These are phyloP conservation scores for Selaginella tamariscina DNA, from an alignment of 75 land plant species.

Conservation along the genomic window DNA sequence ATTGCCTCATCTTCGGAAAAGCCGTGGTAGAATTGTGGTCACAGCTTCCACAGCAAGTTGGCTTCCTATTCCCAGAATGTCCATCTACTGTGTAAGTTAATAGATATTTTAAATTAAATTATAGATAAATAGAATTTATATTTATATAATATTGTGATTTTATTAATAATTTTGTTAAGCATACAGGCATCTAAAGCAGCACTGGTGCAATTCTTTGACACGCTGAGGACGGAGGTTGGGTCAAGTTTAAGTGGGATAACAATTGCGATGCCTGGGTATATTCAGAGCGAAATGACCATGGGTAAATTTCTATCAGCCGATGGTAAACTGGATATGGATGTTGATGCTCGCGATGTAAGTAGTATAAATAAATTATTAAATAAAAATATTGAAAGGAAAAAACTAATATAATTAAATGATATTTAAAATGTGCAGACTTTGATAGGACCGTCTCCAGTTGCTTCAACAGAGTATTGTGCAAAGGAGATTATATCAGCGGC, in stretches of 20 bases:
- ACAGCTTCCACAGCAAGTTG: conserved; percentile 68
- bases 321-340: conserved; percentile 29
- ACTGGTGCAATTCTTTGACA: conserved; percentile 39
- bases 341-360: conserved; percentile 51
- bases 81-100: conserved; percentile 53
- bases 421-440: conserved; percentile 27
- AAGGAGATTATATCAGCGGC: conserved; percentile 44
- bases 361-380: background rate
- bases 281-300: conserved; percentile 55
- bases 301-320: conserved; percentile 42
- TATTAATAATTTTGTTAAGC: background rate
- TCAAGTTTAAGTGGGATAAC: conserved; percentile 36
- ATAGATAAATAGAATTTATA: no score
- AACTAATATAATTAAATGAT: no score
- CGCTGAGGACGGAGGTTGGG: conserved; percentile 49
- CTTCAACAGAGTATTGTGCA: conserved; percentile 30
- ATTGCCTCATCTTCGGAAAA: conserved; percentile 52
- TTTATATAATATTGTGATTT: no score
- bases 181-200: conserved; percentile 74
- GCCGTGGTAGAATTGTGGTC: conserved; percentile 53
- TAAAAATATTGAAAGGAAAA: no score
- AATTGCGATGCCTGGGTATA: conserved; percentile 51
- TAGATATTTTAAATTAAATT: background rate
- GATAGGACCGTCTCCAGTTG: conserved; percentile 37
- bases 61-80: conserved; percentile 78